phyloP scores from a whole-genome alignment of 805 yeast genomes.

The Nakazawaea molendinolei region DNA sequence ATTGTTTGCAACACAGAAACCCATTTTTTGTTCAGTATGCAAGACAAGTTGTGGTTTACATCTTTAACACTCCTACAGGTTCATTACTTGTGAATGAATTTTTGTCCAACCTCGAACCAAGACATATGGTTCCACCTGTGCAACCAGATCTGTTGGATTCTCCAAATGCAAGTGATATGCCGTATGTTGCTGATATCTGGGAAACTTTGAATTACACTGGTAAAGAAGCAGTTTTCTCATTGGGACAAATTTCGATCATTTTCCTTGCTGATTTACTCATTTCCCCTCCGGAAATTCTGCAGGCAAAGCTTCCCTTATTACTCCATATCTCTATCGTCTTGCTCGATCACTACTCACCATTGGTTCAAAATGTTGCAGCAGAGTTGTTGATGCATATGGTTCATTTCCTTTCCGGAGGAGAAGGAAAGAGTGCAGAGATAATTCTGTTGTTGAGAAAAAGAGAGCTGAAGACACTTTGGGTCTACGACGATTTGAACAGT shows the following conservation, averaged over 20 bases:
- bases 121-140: conserved; percentile 78
- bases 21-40: conserved; percentile 72
- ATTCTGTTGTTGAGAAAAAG: conserved; percentile 51
- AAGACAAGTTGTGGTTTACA: conserved; percentile 73
- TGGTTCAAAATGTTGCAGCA: conserved; percentile 81
- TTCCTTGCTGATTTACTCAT: conserved; percentile 77
- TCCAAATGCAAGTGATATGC: conserved; percentile 36
- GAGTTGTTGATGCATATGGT: conserved; percentile 68
- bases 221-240: conserved; percentile 73
- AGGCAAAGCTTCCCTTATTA: conserved; percentile 58
- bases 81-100: conserved; percentile 55
- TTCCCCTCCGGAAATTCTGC: conserved; percentile 56
- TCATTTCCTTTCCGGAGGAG: conserved; percentile 51
- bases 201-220: conserved; percentile 45
- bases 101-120: conserved; percentile 70
- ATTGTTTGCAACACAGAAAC: conserved; percentile 64
- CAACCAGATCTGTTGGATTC: conserved; percentile 23
- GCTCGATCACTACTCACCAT: conserved; percentile 77
- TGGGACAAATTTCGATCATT: conserved; percentile 81
- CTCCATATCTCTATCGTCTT: conserved; percentile 76
- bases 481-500: conserved; percentile 75
- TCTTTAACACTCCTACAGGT: conserved; percentile 49
- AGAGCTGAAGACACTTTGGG: conserved; percentile 60
- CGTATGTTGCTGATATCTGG: conserved; percentile 73
- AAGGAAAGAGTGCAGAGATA: conserved; percentile 48